phyloP scores from a whole-genome alignment of 1,284 basidiomycete genomes.

The Sporisorium exsertum region DNA sequence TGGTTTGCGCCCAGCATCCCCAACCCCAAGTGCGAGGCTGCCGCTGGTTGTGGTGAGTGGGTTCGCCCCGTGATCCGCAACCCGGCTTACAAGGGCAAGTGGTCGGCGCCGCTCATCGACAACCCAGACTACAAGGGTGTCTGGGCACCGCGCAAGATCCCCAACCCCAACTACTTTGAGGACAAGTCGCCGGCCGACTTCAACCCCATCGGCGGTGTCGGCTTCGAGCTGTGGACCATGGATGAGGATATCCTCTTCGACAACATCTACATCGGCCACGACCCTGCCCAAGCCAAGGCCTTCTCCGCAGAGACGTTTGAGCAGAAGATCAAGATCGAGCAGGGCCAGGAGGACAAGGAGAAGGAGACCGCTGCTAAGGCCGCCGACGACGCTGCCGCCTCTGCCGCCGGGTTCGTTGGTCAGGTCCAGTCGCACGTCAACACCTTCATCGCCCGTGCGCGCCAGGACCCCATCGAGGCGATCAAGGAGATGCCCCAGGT shows the following conservation, averaged over 20 bases:
- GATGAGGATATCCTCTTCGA: slow-evolving; percentile 68
- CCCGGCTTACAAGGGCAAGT: slow-evolving; percentile 96
- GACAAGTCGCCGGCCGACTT: slow-evolving; percentile 88
- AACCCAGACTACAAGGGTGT: slow-evolving; percentile 67
- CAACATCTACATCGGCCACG: slow-evolving; percentile 68
- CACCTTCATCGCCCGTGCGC: slow-evolving; percentile 46
- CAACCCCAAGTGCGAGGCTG: slow-evolving; percentile 82
- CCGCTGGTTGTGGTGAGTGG: slow-evolving; percentile 95
- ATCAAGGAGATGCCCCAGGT: slow-evolving; percentile 63
- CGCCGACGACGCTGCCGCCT: slow-evolving; percentile 28
- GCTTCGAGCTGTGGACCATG: slow-evolving; percentile 69
- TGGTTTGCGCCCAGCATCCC: slow-evolving; percentile 90
- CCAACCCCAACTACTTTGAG: slow-evolving; percentile 91
- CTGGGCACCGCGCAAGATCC: slow-evolving; percentile 64
- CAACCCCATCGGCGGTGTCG: slow-evolving; percentile 63
- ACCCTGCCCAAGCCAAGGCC: slow-evolving; percentile 57
- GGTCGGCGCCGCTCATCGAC: slow-evolving; percentile 89
- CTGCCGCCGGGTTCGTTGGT: slow-evolving; percentile 34
- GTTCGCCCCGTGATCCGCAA: slow-evolving; percentile 89
- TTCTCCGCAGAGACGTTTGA: slow-evolving; percentile 64
- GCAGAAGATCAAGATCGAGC: slow-evolving; percentile 64
- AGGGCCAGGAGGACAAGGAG: slow-evolving; percentile 56
- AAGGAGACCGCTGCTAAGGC: slow-evolving; percentile 35
- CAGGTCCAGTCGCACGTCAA: slow-evolving; percentile 49
- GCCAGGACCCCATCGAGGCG: slow-evolving; percentile 58